A percentile compares a stretch with the other conserved stretches of the same genome.
Evolutionary conservation across 1,284 basidiomycete genomes (phyloP).

Genomic region (Pholiota adiposa): DNA sequence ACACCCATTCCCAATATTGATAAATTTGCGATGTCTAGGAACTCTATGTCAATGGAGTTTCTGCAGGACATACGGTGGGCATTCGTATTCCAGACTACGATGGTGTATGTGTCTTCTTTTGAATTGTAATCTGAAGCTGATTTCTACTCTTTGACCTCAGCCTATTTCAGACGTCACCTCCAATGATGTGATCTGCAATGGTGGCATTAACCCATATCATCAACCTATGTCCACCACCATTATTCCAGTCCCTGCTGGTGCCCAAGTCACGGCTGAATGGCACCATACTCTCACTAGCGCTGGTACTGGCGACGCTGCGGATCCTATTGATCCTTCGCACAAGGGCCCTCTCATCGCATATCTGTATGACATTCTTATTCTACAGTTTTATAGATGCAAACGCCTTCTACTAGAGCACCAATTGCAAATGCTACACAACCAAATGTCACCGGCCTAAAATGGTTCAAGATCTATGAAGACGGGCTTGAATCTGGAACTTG

Average conservation of each 20-base stretch:
- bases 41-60: slow-evolving; percentile 47
- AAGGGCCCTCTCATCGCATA: slow-evolving; percentile 60
- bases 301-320: slow-evolving; percentile 45
- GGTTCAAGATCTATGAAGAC: slow-evolving; percentile 36
- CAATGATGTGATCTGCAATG: slow-evolving; percentile 63
- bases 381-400: not conserved
- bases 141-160: slow-evolving; percentile 31
- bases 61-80: slow-evolving; percentile 49
- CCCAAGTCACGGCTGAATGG: slow-evolving; percentile 56
- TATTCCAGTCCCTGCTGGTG: slow-evolving; percentile 55
- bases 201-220: slow-evolving; percentile 63
- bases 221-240: slow-evolving; percentile 52
- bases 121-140: not conserved
- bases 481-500: slow-evolving; percentile 32
- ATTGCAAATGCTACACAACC: slow-evolving; percentile 48
- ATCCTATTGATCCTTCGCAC: slow-evolving; percentile 58
- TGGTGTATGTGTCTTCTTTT: slow-evolving; percentile 40
- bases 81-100: slow-evolving; percentile 55
- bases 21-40: slow-evolving; percentile 16
- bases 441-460: slow-evolving; percentile 52
- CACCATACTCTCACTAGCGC: slow-evolving; percentile 54
- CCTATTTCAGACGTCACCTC: slow-evolving; percentile 60
- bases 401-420: slow-evolving; percentile 48
- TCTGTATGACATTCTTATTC: slow-evolving; percentile 40
- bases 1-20: not conserved